Evolutionary conservation across 208 protist genomes (phyloP).

Genomic region (Crithidia acanthocephali): DNA sequence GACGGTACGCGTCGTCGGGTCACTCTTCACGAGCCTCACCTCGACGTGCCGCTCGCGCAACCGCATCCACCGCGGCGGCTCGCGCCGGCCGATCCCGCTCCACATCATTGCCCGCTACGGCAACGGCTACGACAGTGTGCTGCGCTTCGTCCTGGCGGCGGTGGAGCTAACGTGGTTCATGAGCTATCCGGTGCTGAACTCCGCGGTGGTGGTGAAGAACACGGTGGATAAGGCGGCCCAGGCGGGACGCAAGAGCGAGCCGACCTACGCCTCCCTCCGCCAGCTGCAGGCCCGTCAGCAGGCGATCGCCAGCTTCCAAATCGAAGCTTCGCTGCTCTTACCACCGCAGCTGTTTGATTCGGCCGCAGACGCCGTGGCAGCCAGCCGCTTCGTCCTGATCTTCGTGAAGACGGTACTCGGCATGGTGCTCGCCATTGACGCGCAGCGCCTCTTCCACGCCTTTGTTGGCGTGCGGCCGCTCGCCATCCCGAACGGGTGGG

Average conservation of each 20-base stretch:
- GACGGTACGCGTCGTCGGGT: slow-evolving; percentile 4
- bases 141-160: slow-evolving; percentile 42
- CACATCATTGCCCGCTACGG: slow-evolving; percentile 44
- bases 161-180: slow-evolving; percentile 62
- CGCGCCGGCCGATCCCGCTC: slow-evolving; percentile 30
- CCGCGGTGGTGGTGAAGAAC: slow-evolving; percentile 16
- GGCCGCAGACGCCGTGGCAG: slow-evolving; percentile 15
- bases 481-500: slow-evolving; percentile 56
- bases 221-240: not conserved
- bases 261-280: slow-evolving; percentile 32
- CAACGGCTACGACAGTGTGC: slow-evolving; percentile 59
- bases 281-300: slow-evolving; percentile 28
- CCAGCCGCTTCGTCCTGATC: slow-evolving; percentile 28
- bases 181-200: slow-evolving; percentile 35
- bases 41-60: slow-evolving; percentile 15
- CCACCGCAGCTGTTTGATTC: slow-evolving; percentile 34
- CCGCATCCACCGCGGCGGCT: slow-evolving; percentile 18
- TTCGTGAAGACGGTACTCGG: slow-evolving; percentile 47
- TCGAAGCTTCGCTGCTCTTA: slow-evolving; percentile 34
- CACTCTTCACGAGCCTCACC: slow-evolving; percentile 27
- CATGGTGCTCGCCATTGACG: slow-evolving; percentile 44
- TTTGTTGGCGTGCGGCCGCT: slow-evolving; percentile 65
- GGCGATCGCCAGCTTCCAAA: slow-evolving; percentile 36
- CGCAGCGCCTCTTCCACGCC: slow-evolving; percentile 70
- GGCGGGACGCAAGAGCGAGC: slow-evolving; percentile 7